These are phyloP conservation scores for Basipetospora sp. DNA, from an alignment of 2,329 filamentous ascomycete genomes.

Conservation along the genomic window DNA sequence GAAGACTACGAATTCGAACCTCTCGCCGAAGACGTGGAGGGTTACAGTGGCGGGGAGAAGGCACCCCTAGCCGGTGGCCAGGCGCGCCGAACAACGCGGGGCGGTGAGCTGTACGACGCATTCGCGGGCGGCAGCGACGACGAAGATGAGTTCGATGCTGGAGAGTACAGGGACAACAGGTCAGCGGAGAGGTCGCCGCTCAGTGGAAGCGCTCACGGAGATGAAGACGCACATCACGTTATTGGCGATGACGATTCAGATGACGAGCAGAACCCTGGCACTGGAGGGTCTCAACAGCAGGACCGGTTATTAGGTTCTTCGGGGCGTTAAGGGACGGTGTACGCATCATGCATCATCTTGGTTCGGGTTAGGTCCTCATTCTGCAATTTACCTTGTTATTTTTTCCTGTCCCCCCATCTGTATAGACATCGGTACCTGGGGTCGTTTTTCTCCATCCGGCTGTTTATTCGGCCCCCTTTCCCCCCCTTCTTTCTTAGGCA, in stretches of 20 bases:
- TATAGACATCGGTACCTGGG: too few species aligned
- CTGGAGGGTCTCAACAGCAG: too few species aligned
- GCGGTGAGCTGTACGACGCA: slow-evolving; percentile 89
- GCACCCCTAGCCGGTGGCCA: slow-evolving; percentile 29
- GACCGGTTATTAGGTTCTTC: too few species aligned
- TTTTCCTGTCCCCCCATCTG: too few species aligned
- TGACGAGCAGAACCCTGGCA: not conserved
- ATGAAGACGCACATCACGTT: not conserved
- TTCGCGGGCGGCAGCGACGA: slow-evolving; percentile 79
- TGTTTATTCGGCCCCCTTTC: too few species aligned
- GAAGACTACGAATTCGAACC: slow-evolving; percentile 92
- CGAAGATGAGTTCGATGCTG: slow-evolving; percentile 40
- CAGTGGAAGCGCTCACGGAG: not conserved
- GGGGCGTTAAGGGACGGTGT: too few species aligned
- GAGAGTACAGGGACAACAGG: slow-evolving; percentile 24
- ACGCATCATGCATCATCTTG: too few species aligned
- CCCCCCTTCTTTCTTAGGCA: too few species aligned
- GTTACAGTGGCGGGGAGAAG: slow-evolving; percentile 27
- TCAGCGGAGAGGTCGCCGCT: slow-evolving; percentile 16
- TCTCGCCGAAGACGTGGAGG: slow-evolving; percentile 64
- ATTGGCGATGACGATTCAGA: slow-evolving; percentile 1
- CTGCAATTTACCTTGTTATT: too few species aligned
- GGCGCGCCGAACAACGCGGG: slow-evolving; percentile 39
- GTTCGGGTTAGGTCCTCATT: too few species aligned
- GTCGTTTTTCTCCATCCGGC: too few species aligned